These are phyloP conservation scores for Cardamine resedifolia DNA, from an alignment of 345 rosid genomes.

Conservation along the genomic window DNA sequence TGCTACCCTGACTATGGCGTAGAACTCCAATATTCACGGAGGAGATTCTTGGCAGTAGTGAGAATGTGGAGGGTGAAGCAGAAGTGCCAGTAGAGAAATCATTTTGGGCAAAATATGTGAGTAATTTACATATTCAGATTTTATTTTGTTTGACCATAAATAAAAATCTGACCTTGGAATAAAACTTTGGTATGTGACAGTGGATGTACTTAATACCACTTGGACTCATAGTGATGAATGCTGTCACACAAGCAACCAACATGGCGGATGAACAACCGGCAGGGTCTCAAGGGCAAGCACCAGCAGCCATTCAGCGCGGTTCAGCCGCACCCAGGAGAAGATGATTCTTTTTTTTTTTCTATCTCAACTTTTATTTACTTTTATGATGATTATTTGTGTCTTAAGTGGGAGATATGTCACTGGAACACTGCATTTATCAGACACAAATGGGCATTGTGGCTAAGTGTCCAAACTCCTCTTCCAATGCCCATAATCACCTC, in stretches of 20 bases:
- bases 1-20: constrained; percentile 6
- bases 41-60: constrained; percentile 51
- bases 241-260: constrained; percentile 88
- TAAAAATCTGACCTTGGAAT: too few relatives aligned
- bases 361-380: not conserved
- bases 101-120: constrained; percentile 96
- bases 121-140: constrained; percentile 33
- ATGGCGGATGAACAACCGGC: constrained; percentile 69
- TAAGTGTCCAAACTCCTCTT: too few relatives aligned
- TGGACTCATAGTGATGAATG: constrained; percentile 90
- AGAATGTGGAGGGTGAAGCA: constrained; percentile 64
- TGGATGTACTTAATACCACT: constrained; percentile 97
- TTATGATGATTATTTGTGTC: not conserved
- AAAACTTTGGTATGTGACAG: constrained; percentile 40
- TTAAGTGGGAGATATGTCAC: not conserved
- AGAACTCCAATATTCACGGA: constrained; percentile 81
- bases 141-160: too few relatives aligned
- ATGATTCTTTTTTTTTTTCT: not conserved
- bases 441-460: too few relatives aligned
- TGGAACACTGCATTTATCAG: not conserved
- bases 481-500: too few relatives aligned
- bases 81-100: constrained; percentile 75
- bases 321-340: not conserved
- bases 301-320: not conserved
- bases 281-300: not conserved